These are phyloP conservation scores for Xeromyces bisporus DNA, from an alignment of 495 filamentous ascomycete genomes.

Conservation along the genomic window DNA sequence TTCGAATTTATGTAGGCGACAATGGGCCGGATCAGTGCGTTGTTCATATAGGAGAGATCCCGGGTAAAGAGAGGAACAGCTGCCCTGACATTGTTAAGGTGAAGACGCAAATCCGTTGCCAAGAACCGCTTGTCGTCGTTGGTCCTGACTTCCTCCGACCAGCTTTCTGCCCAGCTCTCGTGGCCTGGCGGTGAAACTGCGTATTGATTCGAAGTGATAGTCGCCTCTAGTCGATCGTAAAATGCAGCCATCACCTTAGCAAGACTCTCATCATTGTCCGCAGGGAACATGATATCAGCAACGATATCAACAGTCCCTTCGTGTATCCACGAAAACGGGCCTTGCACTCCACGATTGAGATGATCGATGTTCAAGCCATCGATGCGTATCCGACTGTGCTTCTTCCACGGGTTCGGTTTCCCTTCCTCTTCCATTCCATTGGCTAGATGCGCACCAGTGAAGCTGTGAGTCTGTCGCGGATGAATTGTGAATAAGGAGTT, in stretches of 20 bases:
- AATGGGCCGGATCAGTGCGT: slow-evolving; percentile 84
- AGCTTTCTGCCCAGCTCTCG: slow-evolving; percentile 5
- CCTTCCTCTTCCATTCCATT: slow-evolving; percentile 34
- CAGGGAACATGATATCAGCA: slow-evolving; percentile 83
- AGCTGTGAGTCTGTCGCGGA: slow-evolving; percentile 69
- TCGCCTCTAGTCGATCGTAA: slow-evolving; percentile 85
- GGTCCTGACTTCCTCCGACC: slow-evolving; percentile 1
- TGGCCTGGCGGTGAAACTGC: slow-evolving; percentile 8
- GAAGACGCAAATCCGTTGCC: slow-evolving; percentile 75
- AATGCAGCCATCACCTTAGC: slow-evolving; percentile 86
- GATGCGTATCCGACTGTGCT: slow-evolving; percentile 76
- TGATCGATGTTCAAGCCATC: slow-evolving; percentile 92
- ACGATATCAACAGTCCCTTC: slow-evolving; percentile 94
- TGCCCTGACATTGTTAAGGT: slow-evolving; percentile 83
- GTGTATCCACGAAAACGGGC: slow-evolving; percentile 94
- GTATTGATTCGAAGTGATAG: slow-evolving; percentile 57
- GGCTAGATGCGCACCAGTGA: slow-evolving; percentile 38
- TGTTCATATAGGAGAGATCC: slow-evolving; percentile 88
- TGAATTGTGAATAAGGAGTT: slow-evolving; percentile 95
- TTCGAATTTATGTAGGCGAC: slow-evolving; percentile 97
- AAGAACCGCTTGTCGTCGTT: slow-evolving; percentile 50
- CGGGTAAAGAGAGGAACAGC: slow-evolving; percentile 80
- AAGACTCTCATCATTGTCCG: slow-evolving; percentile 69
- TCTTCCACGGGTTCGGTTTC: slow-evolving; percentile 59
- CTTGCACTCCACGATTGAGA: slow-evolving; percentile 82